These are phyloP conservation scores for Oryza longistaminata DNA, from an alignment of 176 grass and related monocot genomes.

Conservation along the genomic window DNA sequence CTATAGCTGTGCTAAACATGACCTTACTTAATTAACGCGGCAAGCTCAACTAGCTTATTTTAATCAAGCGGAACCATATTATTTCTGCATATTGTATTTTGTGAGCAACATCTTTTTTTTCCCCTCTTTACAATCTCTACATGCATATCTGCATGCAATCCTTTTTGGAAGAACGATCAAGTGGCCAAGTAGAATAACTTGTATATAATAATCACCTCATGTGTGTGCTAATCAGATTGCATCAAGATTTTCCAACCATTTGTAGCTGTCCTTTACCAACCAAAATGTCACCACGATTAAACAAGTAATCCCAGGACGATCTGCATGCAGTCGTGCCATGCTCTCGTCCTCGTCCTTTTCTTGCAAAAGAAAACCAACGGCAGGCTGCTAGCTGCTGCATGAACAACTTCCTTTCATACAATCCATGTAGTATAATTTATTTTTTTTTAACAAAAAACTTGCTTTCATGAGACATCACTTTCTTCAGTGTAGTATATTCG, in stretches of 20 bases:
- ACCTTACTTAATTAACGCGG: no score
- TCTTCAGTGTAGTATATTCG: slow-evolving; percentile 40
- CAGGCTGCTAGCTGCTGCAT: background rate
- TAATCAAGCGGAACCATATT: background rate
- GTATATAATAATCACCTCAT: background rate
- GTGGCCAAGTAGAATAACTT: slow-evolving; percentile 1
- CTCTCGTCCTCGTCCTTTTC: slow-evolving; percentile 30
- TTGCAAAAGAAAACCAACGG: background rate
- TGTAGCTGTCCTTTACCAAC: background rate
- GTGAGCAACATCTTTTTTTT: background rate
- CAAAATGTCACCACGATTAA: background rate
- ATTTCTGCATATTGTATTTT: background rate
- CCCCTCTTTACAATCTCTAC: background rate
- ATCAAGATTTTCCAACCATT: slow-evolving; percentile 19
- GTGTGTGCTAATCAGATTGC: background rate
- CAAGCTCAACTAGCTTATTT: no score
- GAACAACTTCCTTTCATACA: background rate
- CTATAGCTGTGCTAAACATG: no score
- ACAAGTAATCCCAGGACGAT: background rate
- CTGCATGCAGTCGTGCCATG: background rate
- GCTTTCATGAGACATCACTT: slow-evolving; percentile 44
- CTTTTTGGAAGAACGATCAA: background rate
- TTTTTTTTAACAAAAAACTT: background rate
- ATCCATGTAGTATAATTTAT: background rate
- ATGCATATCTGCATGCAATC: background rate